These are phyloP conservation scores for Chytridium lagenaria DNA, from an alignment of 371 early-diverging fungal species.

Conservation along the genomic window DNA sequence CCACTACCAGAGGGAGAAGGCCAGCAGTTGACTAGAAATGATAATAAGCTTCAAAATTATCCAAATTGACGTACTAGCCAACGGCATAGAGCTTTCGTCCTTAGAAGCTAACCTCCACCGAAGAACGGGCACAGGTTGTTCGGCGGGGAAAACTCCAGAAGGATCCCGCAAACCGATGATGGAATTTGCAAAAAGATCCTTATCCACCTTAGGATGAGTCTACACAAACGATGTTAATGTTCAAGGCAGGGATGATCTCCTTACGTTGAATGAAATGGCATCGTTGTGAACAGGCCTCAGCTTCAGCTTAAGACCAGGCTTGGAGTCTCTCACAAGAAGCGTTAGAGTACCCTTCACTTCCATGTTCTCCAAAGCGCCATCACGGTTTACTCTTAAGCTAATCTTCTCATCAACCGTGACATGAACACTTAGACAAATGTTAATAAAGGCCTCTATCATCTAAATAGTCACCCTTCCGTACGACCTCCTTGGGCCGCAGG, in stretches of 20 bases:
- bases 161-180: slow-evolving; percentile 83
- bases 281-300: slow-evolving; percentile 63
- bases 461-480: slow-evolving; percentile 47
- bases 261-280: slow-evolving; percentile 79
- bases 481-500: slow-evolving; percentile 31
- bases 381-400: slow-evolving; percentile 78
- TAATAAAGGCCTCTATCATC: background rate
- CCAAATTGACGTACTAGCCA: slow-evolving; percentile 67
- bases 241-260: slow-evolving; percentile 4
- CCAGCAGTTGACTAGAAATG: slow-evolving; percentile 89
- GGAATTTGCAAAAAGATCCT: slow-evolving; percentile 76
- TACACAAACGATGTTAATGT: slow-evolving; percentile 39
- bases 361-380: slow-evolving; percentile 90
- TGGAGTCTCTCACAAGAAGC: slow-evolving; percentile 75
- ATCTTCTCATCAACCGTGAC: slow-evolving; percentile 87
- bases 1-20: slow-evolving; percentile 90
- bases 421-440: slow-evolving; percentile 71
- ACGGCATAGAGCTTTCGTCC: slow-evolving; percentile 83
- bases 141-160: slow-evolving; percentile 83
- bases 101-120: slow-evolving; percentile 85
- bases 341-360: slow-evolving; percentile 92
- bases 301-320: slow-evolving; percentile 64
- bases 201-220: slow-evolving; percentile 98
- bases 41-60: background rate
- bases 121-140: slow-evolving; percentile 82